Base-by-base conservation (phyloP, 371 early-diverging fungal species). In the Mortierella sp. region DNA sequence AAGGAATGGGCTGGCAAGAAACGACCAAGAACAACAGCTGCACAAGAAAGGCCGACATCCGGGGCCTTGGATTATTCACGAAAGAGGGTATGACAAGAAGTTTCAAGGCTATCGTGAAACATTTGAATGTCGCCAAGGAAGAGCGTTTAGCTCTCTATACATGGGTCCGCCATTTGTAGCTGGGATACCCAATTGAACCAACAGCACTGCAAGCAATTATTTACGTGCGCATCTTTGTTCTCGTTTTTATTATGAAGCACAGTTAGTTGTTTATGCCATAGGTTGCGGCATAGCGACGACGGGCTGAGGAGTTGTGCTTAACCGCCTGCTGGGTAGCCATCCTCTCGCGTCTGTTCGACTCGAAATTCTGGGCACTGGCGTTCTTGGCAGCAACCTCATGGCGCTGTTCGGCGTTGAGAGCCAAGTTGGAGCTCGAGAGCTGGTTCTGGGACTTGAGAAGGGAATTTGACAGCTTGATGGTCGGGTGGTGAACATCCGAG, bases 381-480 rank as follows among this genome's bases (percentile, higher is more conserved):
- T 19, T 68, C 73, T 71, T 70, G 13, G 14, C 6, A 0, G 79
- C 76, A 2, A 73, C 44, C 0, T 65, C 43, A 0, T 37, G 26
- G 45, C 75, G 41, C 41, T 83, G 84, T 5, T 41, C 26, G 7
- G 39, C 10, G 14, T 64, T 48, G 14, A 83, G 40, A 0, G 73
- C 63, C 58, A 64, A 24, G 16, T 50, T 69, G 19, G 81, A 81
- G 52, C 45, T 67, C 6, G 79, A 61, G 22, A 78, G 73, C 44
- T 79, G 76, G 26, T 78, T 83, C 58, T 83, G 84, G 0, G 84
- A 83, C 29, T 65, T 71, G 9, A 79, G 64, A 16, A 83, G 73
- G 0, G 65, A 70, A 9, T 52, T 64, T 19, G 82, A 82, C 2
- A 68, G 40, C 45, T 52, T 66, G 41, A 74, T 6, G 14, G 37